phyloP scores from a whole-genome alignment of 176 grass and related monocot genomes.

The Triticum urartu region DNA sequence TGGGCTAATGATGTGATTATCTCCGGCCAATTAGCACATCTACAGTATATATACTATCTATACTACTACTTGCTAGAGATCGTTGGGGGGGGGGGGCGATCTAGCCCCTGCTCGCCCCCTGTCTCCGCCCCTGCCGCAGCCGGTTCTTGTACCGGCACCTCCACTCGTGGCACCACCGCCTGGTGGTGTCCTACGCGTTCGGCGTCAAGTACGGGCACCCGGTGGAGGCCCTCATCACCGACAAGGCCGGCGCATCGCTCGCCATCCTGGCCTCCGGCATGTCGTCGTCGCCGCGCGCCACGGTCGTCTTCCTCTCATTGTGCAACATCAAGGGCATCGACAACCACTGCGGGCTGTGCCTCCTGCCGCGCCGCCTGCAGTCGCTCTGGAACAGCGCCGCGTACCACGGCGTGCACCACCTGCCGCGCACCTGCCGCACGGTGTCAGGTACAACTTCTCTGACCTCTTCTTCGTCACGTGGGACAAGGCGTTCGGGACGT shows the following conservation, averaged over 20 bases:
- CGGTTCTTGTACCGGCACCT: conserved; percentile 41
- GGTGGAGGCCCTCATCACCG: conserved; percentile 25
- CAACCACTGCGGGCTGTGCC: neutral
- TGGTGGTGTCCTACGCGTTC: conserved; percentile 34
- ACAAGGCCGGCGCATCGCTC: conserved; percentile 20
- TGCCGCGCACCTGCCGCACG: conserved; percentile 13
- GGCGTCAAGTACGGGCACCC: conserved; percentile 41
- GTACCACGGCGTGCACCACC: conserved; percentile 4
- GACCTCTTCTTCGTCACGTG: conserved; percentile 26
- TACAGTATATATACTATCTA: no score
- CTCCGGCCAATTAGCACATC: no score
- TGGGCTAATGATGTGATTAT: no score
- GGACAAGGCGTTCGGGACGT: neutral
- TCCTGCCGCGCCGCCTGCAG: neutral
- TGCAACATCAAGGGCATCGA: conserved; percentile 8
- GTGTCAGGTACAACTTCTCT: conserved; percentile 4
- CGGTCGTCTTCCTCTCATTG: neutral
- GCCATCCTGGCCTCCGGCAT: neutral
- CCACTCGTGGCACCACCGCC: conserved; percentile 43
- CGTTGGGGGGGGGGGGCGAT: no score
- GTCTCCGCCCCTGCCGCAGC: neutral
- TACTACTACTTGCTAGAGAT: no score
- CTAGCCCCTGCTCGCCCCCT: no score
- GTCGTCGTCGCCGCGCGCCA: conserved; percentile 3
- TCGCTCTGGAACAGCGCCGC: conserved; percentile 1